Evolutionary conservation across 2,329 filamentous ascomycete genomes (phyloP).

Genomic region (Aspergillus sp.): DNA sequence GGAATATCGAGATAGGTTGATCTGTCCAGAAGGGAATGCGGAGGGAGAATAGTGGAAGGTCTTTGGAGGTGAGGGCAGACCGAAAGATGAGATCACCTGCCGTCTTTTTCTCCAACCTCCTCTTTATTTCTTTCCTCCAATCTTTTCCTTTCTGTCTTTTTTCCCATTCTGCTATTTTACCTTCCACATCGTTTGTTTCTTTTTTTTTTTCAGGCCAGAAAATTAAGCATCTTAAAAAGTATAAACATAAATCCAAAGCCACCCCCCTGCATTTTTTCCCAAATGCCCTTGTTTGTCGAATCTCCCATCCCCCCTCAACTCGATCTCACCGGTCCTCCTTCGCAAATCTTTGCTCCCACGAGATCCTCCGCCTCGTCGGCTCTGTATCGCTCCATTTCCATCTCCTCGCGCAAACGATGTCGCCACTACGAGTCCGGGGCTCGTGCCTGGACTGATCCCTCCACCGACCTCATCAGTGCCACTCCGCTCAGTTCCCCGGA

Average conservation of each 20-base stretch:
- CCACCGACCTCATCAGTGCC: constrained; percentile 30
- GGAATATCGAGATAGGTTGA: no score
- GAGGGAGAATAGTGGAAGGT: background rate
- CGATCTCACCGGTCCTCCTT: constrained; percentile 38
- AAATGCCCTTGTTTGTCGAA: constrained; percentile 37
- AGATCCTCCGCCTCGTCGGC: constrained; percentile 39
- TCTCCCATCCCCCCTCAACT: constrained; percentile 38
- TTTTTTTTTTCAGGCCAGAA: background rate
- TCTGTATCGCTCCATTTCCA: constrained; percentile 35
- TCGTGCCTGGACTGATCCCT: constrained; percentile 27
- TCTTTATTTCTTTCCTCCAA: background rate
- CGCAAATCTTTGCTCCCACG: constrained; percentile 38
- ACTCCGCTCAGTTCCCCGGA: constrained; percentile 37
- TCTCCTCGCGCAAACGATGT: constrained; percentile 32
- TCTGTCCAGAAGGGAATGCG: background rate
- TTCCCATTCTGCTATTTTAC: background rate
- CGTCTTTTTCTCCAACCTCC: constrained; percentile 3
- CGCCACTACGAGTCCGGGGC: constrained; percentile 1
- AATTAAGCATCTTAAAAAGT: background rate
- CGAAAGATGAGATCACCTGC: background rate
- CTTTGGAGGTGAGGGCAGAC: background rate
- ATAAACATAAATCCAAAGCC: background rate
- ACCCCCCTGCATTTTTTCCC: background rate
- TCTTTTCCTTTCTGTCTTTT: constrained; percentile 4
- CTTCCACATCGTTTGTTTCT: background rate